These are phyloP conservation scores for Nectriaceae sp. DNA, from an alignment of 2,329 filamentous ascomycete genomes.

Conservation along the genomic window DNA sequence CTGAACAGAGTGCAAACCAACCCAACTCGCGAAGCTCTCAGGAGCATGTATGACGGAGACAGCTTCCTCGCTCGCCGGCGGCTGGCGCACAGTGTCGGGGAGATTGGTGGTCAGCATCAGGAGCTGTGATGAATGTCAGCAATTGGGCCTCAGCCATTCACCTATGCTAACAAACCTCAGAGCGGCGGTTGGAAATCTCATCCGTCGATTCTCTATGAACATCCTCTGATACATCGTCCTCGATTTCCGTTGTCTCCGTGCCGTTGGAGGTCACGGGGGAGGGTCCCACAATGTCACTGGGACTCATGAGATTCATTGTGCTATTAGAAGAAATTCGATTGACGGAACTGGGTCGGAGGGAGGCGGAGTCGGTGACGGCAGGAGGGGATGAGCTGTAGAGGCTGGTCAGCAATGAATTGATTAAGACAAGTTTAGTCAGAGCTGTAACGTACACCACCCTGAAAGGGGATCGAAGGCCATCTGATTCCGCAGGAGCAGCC, in stretches of 20 bases:
- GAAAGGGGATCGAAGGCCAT: conserved; percentile 49
- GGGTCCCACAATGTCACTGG: conserved; percentile 73
- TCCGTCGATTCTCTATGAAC: conserved; percentile 37
- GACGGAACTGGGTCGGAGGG: conserved; percentile 54
- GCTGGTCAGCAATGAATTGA: conserved; percentile 11
- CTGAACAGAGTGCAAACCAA: conserved; percentile 45
- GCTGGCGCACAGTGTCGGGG: conserved; percentile 57
- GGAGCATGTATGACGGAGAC: conserved; percentile 92
- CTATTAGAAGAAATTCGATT: conserved; percentile 50
- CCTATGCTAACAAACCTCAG: conserved; percentile 27
- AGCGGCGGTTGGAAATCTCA: conserved; percentile 21
- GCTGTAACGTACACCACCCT: conserved; percentile 50
- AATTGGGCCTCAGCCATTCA: background rate
- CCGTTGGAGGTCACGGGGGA: conserved; percentile 86
- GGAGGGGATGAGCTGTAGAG: conserved; percentile 38
- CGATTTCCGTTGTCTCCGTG: conserved; percentile 81
- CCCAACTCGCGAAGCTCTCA: conserved; percentile 79
- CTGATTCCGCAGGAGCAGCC: conserved; percentile 55
- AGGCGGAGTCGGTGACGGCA: conserved; percentile 43
- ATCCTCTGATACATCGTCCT: conserved; percentile 72
- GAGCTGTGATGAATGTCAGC: conserved; percentile 38
- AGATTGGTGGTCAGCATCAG: conserved; percentile 59
- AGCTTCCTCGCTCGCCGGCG: conserved; percentile 70
- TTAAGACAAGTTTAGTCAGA: background rate
- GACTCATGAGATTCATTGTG: conserved; percentile 57